Base-by-base conservation (phyloP, 768 basidiomycete species). In the Termitomyces titanicus region DNA sequence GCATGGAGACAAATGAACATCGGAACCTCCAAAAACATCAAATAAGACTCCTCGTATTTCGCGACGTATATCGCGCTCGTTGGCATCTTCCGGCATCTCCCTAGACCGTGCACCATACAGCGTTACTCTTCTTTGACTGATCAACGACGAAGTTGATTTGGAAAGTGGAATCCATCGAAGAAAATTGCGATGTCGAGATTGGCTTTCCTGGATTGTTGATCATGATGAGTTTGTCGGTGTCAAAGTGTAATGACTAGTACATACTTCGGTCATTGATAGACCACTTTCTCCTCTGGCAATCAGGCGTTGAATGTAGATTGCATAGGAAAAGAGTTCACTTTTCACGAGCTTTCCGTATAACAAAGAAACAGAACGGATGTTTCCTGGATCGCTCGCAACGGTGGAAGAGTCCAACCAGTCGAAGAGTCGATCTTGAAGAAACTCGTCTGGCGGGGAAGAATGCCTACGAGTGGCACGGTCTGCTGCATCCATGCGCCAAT, bases 351-450 rank as follows among this genome's bases (percentile, higher is more conserved):
- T 84, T 3, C 85, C 89, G 52, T 84, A 90, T 7, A 93, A 70
- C 15, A 85, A 70, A 10, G 89, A 79, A 25, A 91, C 79, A n/a
- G 80, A 69, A 29, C 76, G 72, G 3, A 89, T 71, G 61, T 84
- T 88, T 6, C 69, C 70, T 13, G 66, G 53, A 29, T 90, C 81
- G 1, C 75, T 79, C 3, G 85, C 85, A 17, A 82, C 78, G 6
- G 83, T 80, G 10, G 79, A 86, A 1, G 74, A 73, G 63, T 93
- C 88, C 25, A 93, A 70, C 92, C 92, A 94, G 48, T 88, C 83
- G 61, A 94, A 92, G 10, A 94, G 70, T 56, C 83, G 76, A 58
- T 92, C 87, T 59, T 93, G 91, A 7, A 93, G 70, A 53, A 83
- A 78, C 53, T 81, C 80, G 57, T 79, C 77, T 3, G 85, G 85